These are phyloP conservation scores for Suillus bovinus DNA, from an alignment of 768 basidiomycete species.

Conservation along the genomic window DNA sequence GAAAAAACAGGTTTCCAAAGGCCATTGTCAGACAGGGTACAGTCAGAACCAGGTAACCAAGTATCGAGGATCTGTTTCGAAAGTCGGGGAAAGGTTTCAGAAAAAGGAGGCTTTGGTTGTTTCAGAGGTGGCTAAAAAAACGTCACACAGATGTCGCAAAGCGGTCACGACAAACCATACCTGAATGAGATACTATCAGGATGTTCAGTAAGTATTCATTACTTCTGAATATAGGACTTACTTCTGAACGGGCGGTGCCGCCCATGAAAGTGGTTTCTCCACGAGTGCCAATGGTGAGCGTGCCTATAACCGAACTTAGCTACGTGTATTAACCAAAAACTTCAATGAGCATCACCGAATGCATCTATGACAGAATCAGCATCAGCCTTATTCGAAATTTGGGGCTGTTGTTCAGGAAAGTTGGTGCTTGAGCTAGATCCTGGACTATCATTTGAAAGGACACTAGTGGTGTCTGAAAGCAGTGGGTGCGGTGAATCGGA, in stretches of 20 bases:
- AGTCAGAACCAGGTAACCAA: conserved; percentile 34
- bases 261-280: conserved; percentile 62
- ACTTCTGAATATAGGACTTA: conserved; percentile 29
- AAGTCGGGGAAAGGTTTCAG: conserved; percentile 36
- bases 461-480: conserved; percentile 30
- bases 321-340: neutral
- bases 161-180: conserved; percentile 31
- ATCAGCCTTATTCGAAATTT: conserved; percentile 26
- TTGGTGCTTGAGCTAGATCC: conserved; percentile 16
- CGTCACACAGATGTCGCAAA: neutral
- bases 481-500: conserved; percentile 53
- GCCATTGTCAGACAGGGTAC: conserved; percentile 32
- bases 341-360: conserved; percentile 37
- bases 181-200: conserved; percentile 55
- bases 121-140: conserved; percentile 26
- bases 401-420: conserved; percentile 8
- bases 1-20: conserved; percentile 45
- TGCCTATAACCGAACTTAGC: conserved; percentile 39
- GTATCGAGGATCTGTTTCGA: conserved; percentile 41
- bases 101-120: conserved; percentile 15
- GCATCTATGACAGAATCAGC: conserved; percentile 50
- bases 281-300: conserved; percentile 53
- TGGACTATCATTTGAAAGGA: conserved; percentile 28
- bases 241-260: conserved; percentile 68
- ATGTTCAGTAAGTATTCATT: neutral